Evolutionary conservation across 2,329 filamentous ascomycete genomes (phyloP).

Genomic region (Aspergillus melleus): DNA sequence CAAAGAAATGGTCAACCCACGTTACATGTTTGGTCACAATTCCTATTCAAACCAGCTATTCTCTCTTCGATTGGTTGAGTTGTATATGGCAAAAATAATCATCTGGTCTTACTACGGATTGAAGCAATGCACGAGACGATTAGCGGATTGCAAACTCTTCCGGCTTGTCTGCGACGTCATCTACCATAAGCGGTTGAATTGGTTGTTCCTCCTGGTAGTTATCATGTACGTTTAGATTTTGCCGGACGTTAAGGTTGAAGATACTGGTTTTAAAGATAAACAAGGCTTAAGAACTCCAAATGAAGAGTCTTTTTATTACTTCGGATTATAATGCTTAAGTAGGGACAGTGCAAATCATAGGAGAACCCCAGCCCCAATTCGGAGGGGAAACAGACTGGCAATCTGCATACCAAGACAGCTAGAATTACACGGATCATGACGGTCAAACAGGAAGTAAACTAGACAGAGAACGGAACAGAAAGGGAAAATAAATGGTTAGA

Average conservation of each 20-base stretch:
- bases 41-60: not conserved
- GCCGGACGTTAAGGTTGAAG: not conserved
- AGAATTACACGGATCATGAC: constrained; percentile 18
- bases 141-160: not conserved
- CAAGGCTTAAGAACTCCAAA: not conserved
- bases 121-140: not conserved
- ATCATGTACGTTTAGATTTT: not conserved
- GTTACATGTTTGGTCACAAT: not conserved
- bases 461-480: constrained; percentile 9
- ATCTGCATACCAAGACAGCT: constrained; percentile 9
- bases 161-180: not conserved
- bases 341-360: not conserved
- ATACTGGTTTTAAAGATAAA: not conserved
- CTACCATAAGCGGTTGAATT: not conserved
- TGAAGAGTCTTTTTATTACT: not conserved
- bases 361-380: not conserved
- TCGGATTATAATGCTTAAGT: not conserved
- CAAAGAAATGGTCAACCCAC: not conserved
- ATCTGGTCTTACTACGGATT: not conserved
- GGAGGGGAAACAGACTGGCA: not conserved
- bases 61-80: constrained; percentile 11
- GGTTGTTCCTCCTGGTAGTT: not conserved
- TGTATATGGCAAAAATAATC: not conserved
- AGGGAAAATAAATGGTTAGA: constrained; percentile 5
- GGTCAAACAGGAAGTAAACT: constrained; percentile 6